Evolutionary conservation across 768 basidiomycete genomes (phyloP).

Genomic region (Lentinula sp.): DNA sequence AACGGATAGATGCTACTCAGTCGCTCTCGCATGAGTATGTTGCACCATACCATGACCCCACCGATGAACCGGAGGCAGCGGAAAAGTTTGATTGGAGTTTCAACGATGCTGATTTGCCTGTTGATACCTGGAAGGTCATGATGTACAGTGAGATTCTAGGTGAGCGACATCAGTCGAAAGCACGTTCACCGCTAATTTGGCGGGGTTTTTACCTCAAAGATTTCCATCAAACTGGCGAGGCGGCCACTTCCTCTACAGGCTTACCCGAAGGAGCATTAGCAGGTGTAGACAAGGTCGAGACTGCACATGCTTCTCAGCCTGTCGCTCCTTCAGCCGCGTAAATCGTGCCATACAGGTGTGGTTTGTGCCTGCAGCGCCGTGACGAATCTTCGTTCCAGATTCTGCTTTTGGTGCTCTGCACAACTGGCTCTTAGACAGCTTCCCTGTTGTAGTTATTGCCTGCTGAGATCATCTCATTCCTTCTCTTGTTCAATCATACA

Average conservation of each 20-base stretch:
- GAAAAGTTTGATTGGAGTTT: slow-evolving; percentile 99
- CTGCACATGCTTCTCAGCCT: slow-evolving; percentile 13
- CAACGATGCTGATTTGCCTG: slow-evolving; percentile 97
- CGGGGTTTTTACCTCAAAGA: slow-evolving; percentile 31
- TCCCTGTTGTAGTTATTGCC: neutral
- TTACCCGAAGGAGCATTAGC: slow-evolving; percentile 67
- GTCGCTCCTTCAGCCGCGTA: slow-evolving; percentile 12
- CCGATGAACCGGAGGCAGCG: slow-evolving; percentile 89
- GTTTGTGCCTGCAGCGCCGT: neutral
- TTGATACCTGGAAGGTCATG: slow-evolving; percentile 99
- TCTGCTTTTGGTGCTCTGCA: neutral
- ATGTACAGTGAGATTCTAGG: slow-evolving; percentile 99
- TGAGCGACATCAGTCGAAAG: slow-evolving; percentile 27
- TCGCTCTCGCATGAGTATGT: slow-evolving; percentile 93
- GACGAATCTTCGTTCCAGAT: neutral
- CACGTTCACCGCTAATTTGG: too few relatives aligned
- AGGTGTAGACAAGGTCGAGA: slow-evolving; percentile 41
- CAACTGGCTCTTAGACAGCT: neutral
- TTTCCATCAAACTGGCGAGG: slow-evolving; percentile 74
- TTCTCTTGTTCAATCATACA: neutral
- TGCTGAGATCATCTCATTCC: neutral
- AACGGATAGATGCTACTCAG: slow-evolving; percentile 90
- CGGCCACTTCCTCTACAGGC: slow-evolving; percentile 35
- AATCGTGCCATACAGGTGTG: neutral
- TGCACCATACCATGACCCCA: slow-evolving; percentile 95